These are phyloP conservation scores for Saccharomyces hybrid DNA, from an alignment of 1,139 yeast species.

Conservation along the genomic window DNA sequence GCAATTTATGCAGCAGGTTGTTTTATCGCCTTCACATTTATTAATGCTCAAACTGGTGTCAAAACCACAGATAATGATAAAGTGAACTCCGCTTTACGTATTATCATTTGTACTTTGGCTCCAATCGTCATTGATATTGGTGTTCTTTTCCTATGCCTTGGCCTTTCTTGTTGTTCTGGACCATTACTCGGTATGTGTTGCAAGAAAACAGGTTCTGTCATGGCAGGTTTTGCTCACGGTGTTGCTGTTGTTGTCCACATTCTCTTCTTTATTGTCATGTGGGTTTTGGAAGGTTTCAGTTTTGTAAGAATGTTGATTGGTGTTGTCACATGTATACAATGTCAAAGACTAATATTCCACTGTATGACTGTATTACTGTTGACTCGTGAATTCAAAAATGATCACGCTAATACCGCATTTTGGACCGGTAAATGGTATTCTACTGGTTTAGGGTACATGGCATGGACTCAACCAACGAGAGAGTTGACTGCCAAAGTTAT, in stretches of 20 bases:
- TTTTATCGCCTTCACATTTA: conserved; percentile 83
- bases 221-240: conserved; percentile 97
- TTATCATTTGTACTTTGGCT: conserved; percentile 80
- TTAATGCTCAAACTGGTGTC: conserved; percentile 97
- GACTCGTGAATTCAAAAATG: conserved; percentile 96
- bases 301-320: conserved; percentile 87
- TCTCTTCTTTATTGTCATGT: conserved; percentile 84
- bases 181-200: conserved; percentile 92
- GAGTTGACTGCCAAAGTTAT: conserved; percentile 90
- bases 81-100: conserved; percentile 78
- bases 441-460: conserved; percentile 89
- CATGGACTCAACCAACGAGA: conserved; percentile 92
- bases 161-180: conserved; percentile 92
- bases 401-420: conserved; percentile 94
- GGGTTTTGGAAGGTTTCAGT: conserved; percentile 92
- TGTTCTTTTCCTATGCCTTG: conserved; percentile 62
- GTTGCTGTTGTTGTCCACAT: conserved; percentile 79
- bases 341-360: conserved; percentile 84
- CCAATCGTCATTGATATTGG: conserved; percentile 90
- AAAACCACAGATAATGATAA: conserved; percentile 37
- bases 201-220: conserved; percentile 94
- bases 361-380: conserved; percentile 70
- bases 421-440: conserved; percentile 99
- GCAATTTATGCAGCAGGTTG: conserved; percentile 81
- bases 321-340: conserved; percentile 71